A percentile compares a stretch with the other conserved stretches of the same genome.
These are phyloP conservation scores for Xylaria flabelliformis DNA, from an alignment of 495 filamentous ascomycete species.

Conservation along the genomic window DNA sequence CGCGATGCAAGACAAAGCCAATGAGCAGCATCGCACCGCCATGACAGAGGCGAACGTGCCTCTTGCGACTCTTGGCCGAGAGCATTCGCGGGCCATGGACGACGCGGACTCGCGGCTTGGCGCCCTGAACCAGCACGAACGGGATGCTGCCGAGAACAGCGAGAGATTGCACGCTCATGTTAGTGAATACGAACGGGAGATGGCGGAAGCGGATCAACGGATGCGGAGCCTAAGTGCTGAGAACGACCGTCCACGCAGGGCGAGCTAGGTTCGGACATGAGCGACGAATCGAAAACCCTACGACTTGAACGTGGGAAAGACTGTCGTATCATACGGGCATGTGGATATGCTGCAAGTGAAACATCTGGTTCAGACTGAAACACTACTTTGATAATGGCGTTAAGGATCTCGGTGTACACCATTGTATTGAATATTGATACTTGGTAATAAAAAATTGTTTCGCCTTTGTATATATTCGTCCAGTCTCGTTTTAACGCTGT, in stretches of 20 bases:
- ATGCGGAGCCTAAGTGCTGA: constrained; percentile 12
- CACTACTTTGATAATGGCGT: not conserved
- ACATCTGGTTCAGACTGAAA: not conserved
- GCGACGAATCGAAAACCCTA: not conserved
- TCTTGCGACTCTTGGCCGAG: constrained; percentile 23
- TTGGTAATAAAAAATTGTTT: not conserved
- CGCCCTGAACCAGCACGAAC: constrained; percentile 1
- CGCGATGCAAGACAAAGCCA: constrained; percentile 19
- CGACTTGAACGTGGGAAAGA: not conserved
- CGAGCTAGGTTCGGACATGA: not conserved
- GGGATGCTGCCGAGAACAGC: not conserved
- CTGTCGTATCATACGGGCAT: not conserved
- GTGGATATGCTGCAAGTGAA: not conserved
- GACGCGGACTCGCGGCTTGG: constrained; percentile 1
- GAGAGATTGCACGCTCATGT: constrained; percentile 19
- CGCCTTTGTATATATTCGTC: not conserved
- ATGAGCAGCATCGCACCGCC: constrained; percentile 27
- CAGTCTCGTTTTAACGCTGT: not conserved
- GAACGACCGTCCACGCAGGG: constrained; percentile 1
- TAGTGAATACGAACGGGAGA: constrained; percentile 11
- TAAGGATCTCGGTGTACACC: not conserved
- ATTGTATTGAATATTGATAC: not conserved
- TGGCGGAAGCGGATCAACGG: constrained; percentile 23
- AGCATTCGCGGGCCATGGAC: constrained; percentile 22
- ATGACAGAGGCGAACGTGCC: constrained; percentile 28